These are phyloP conservation scores for Didymella glomerata DNA, from an alignment of 2,329 filamentous ascomycete genomes.

Conservation along the genomic window DNA sequence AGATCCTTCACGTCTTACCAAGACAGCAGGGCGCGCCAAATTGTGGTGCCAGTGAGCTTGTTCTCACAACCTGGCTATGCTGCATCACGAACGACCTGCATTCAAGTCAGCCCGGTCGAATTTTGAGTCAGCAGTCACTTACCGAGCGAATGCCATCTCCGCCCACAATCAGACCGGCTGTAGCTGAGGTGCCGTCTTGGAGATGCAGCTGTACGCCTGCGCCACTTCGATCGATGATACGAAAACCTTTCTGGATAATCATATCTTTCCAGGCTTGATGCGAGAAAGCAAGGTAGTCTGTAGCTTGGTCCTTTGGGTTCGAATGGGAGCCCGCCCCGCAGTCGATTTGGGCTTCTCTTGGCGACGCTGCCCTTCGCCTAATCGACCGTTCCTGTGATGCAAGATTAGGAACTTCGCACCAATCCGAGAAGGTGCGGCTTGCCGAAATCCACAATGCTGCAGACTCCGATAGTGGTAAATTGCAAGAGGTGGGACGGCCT, in stretches of 20 bases:
- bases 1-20: conserved; percentile 41
- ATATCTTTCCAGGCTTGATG: conserved; percentile 56
- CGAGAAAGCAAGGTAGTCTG: conserved; percentile 60
- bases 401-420: background rate
- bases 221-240: conserved; percentile 50
- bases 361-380: conserved; percentile 39
- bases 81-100: conserved; percentile 54
- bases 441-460: background rate
- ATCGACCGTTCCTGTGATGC: conserved; percentile 43
- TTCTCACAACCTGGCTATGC: conserved; percentile 56
- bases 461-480: background rate
- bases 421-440: background rate
- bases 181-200: conserved; percentile 53
- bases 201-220: conserved; percentile 51
- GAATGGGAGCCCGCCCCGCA: conserved; percentile 10
- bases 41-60: conserved; percentile 60
- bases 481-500: too few species aligned
- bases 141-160: conserved; percentile 55
- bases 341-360: conserved; percentile 21
- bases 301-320: conserved; percentile 47
- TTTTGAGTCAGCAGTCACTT: conserved; percentile 51
- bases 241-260: conserved; percentile 57
- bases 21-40: conserved; percentile 58
- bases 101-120: conserved; percentile 4
- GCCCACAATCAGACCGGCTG: conserved; percentile 60